Evolutionary conservation across 2,329 filamentous ascomycete species (phyloP), one percentile per base, ranked within the genome.

Genomic region (Monilinia laxa): DNA sequence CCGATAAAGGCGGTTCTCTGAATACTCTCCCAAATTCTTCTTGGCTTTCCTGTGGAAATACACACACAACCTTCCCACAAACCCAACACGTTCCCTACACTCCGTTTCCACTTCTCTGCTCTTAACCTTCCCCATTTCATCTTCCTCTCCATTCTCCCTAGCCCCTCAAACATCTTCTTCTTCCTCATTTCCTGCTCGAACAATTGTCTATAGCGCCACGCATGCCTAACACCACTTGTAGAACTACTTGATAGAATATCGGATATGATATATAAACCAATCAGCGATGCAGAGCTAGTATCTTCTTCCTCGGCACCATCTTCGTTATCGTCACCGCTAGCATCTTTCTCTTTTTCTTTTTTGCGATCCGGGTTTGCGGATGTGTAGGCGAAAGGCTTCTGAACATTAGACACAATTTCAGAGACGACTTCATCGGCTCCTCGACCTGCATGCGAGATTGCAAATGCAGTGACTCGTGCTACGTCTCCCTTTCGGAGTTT

Each of bases 351-450:
- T 31, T 79, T 80, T 1, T 72, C 72, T 40, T 79, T 79, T 65
- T 75, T 77, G 16, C 79, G 78, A 10, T 85, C 81, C 0, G 87
- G 85, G 68, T 92, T 93, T 31, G 90, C 90, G 9, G 84, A 84
- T 0, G 88, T 91, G 71, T 89, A 86, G 7, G 88, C 85, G 67
- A 96, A 87, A 0, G 95, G 95, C 62, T 84, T 86, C 68, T 90
- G 83, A 45, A 98, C 83, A 73, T 99, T 98, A 0, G 87, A 84
- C 0, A 96, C 85, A 49, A 98, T 88, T 79, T 96, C 86, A 60
- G 94, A 86, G n/a, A 96, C 93, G 47, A 97, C 89, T 79, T 98
- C 95, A 70, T 96, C 91, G 16, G 92, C 90, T 20, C 93, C 95
- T 25, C 87, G 84, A 51, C 90, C 91, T 1, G 93, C 91, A 76